Conservation (phyloP, 352 stramenopile genomes). For the Globisporangium megalacanthum region DNA sequence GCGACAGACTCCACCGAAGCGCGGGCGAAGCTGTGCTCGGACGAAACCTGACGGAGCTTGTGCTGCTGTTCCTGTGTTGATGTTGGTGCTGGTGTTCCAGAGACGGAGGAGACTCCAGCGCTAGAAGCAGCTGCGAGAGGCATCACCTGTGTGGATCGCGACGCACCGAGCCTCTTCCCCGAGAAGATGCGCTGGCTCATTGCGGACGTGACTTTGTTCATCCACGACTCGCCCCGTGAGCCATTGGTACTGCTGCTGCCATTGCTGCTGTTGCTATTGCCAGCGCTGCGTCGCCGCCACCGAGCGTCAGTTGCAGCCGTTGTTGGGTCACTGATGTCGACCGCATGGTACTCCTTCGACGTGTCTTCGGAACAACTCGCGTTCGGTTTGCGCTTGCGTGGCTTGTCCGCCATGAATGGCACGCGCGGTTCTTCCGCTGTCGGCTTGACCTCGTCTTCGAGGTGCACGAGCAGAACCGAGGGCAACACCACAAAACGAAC, state of each 20-base stretch:
- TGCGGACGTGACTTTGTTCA: constrained; percentile 51
- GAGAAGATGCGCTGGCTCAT: constrained; percentile 66
- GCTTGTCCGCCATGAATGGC: constrained; percentile 31
- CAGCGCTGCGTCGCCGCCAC: constrained; percentile 21
- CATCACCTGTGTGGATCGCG: constrained; percentile 59
- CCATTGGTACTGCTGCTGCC: constrained; percentile 6
- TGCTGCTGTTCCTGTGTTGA: neutral
- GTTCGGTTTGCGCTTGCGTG: constrained; percentile 26
- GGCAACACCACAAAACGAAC: too few relatives aligned
- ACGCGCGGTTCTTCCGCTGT: neutral
- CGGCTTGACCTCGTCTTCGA: neutral
- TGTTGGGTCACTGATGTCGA: constrained; percentile 18
- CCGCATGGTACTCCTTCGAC: constrained; percentile 31
- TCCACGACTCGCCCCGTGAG: constrained; percentile 51
- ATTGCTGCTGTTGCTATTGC: constrained; percentile 10
- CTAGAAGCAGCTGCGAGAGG: constrained; percentile 18
- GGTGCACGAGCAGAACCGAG: too few relatives aligned
- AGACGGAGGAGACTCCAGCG: neutral
- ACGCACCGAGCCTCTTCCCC: constrained; percentile 36
- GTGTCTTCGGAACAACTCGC: constrained; percentile 20
- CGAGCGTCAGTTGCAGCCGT: neutral
- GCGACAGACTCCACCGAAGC: neutral
- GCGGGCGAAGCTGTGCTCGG: constrained; percentile 17
- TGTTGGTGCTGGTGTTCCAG: neutral
- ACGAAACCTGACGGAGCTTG: constrained; percentile 22